phyloP scores from a whole-genome alignment of 2,329 filamentous ascomycete genomes.

The Orbilia ellipsospora region DNA sequence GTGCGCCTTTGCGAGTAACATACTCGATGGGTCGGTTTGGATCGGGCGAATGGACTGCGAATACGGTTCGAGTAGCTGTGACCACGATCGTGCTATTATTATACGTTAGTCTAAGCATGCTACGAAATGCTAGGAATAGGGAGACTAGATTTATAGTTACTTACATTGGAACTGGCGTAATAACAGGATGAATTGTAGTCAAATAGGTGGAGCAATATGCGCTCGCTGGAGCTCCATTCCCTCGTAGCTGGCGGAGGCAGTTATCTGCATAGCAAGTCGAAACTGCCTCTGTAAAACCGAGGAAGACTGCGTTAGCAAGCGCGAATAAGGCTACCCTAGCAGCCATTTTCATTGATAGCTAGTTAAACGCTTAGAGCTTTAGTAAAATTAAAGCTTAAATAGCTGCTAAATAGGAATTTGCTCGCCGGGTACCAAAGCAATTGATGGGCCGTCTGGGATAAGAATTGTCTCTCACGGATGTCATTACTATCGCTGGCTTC shows the following conservation, averaged over 20 bases:
- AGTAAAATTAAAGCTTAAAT: too few relatives aligned
- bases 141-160: not conserved
- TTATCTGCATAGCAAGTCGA: conserved; percentile 47
- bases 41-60: conserved; percentile 32
- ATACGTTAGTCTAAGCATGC: not conserved
- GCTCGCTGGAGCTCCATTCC: conserved; percentile 10
- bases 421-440: too few relatives aligned
- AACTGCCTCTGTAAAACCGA: conserved; percentile 10
- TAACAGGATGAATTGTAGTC: conserved; percentile 15
- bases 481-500: too few relatives aligned
- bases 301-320: not conserved
- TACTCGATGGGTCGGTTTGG: conserved; percentile 23
- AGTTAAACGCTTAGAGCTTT: too few relatives aligned
- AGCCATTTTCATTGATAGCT: conserved; percentile 9
- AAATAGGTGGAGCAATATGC: conserved; percentile 49
- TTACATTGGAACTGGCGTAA: conserved; percentile 38
- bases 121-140: not conserved
- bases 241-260: conserved; percentile 43
- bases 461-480: too few relatives aligned
- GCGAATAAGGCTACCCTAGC: conserved; percentile 6
- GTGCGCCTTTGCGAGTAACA: conserved; percentile 50
- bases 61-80: conserved; percentile 45
- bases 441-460: too few relatives aligned
- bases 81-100: conserved; percentile 38
- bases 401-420: too few relatives aligned